Percentiles rank a stretch among this genome's conserved stretches.
Conservation (phyloP, 768 basidiomycete species). For the Russula abietina region DNA sequence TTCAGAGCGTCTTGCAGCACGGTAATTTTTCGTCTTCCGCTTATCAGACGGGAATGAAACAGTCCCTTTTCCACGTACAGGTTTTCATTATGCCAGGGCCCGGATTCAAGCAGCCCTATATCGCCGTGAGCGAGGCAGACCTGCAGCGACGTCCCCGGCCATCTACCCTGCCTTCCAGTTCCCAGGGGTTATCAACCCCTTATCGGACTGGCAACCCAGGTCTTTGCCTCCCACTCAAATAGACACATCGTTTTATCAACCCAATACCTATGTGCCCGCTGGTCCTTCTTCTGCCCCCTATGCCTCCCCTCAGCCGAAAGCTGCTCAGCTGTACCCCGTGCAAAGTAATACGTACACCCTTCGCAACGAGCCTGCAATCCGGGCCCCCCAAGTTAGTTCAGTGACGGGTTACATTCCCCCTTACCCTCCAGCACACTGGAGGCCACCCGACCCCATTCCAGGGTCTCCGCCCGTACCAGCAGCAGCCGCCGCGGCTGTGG, state of each 20-base stretch:
- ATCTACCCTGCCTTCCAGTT: neutral
- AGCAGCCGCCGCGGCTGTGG: neutral
- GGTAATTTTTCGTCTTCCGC: neutral
- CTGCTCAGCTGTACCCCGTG: neutral
- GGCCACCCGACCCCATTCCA: neutral
- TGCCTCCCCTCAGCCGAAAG: neutral
- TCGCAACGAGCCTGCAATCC: neutral
- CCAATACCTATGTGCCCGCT: neutral
- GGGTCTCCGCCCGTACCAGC: neutral
- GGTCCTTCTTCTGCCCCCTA: neutral
- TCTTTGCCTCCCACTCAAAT: neutral
- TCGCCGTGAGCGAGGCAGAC: neutral
- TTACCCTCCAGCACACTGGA: neutral
- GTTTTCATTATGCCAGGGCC: neutral
- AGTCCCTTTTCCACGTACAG: neutral
- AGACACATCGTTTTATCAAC: neutral
- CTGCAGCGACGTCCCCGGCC: neutral
- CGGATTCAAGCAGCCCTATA: constrained; percentile 2
- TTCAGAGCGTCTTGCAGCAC: too few species aligned
- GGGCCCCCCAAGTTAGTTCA: neutral
- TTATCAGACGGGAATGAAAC: neutral
- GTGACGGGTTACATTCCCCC: neutral
- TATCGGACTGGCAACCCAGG: neutral
- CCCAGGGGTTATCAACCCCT: neutral
- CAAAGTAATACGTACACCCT: neutral